These are phyloP conservation scores for Cryptococcus jaspeensis DNA, from an alignment of 1,284 basidiomycete species.

Conservation along the genomic window DNA sequence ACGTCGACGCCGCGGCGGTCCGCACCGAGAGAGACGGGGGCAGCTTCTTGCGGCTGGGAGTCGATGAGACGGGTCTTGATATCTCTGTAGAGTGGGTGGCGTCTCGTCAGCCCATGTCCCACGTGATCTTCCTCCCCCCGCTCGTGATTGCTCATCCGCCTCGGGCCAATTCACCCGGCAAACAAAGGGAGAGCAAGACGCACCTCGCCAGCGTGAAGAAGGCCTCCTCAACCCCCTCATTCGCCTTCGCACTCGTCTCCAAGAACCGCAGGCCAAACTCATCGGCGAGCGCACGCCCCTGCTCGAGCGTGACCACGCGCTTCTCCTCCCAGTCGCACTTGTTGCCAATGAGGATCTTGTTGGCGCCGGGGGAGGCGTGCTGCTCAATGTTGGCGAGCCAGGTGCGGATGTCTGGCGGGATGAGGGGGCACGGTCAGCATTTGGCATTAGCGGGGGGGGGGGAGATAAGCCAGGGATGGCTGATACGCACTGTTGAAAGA, in stretches of 20 bases:
- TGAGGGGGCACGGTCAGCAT: conserved; percentile 10
- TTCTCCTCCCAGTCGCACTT: conserved; percentile 99
- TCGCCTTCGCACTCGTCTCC: conserved; percentile 97
- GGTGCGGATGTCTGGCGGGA: conserved; percentile 79
- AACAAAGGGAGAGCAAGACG: conserved; percentile 37
- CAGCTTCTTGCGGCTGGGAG: conserved; percentile 71
- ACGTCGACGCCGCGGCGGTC: conserved; percentile 41
- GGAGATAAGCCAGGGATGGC: neutral
- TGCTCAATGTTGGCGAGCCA: conserved; percentile 99
- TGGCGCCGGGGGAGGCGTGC: conserved; percentile 96
- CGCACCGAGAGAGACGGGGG: conserved; percentile 33
- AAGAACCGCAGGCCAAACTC: conserved; percentile 89
- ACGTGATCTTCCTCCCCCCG: neutral
- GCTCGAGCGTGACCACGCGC: conserved; percentile 73
- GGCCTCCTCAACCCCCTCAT: conserved; percentile 97
- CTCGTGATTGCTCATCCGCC: neutral
- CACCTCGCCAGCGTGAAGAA: conserved; percentile 96
- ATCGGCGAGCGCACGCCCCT: conserved; percentile 71
- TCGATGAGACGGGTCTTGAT: conserved; percentile 98
- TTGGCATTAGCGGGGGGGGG: neutral
- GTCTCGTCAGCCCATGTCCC: conserved; percentile 12
- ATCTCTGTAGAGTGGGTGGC: conserved; percentile 60
- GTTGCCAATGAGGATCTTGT: conserved; percentile 99
- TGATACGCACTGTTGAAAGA: conserved; percentile 85
- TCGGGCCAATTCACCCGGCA: neutral